Percentiles rank a stretch among this genome's conserved stretches.
Conservation (phyloP, 306 rosid species). For the Castanea mollissima region DNA sequence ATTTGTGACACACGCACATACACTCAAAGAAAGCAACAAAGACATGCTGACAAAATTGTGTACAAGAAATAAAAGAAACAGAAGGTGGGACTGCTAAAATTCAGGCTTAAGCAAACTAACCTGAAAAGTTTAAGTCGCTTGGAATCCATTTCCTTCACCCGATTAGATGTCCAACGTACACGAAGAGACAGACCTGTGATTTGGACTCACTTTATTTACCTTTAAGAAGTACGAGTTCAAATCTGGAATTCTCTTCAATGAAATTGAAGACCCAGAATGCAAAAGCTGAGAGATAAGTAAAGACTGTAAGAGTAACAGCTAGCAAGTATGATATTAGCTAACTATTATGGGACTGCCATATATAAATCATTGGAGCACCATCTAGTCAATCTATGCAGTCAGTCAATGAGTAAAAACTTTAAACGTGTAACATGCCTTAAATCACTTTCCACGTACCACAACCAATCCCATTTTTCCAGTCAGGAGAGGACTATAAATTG, state of each 20-base stretch:
- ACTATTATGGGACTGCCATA: not conserved
- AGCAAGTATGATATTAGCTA: not conserved
- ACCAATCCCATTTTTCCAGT: no score
- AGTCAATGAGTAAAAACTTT: not conserved
- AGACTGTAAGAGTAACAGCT: not conserved
- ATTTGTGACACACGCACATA: not conserved
- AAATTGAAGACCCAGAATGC: not conserved
- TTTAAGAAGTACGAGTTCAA: not conserved
- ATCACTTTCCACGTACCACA: no score
- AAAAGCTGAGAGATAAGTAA: not conserved
- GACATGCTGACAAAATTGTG: not conserved
- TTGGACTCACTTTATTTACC: not conserved
- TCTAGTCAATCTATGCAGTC: not conserved
- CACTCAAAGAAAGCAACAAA: no score
- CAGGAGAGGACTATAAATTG: no score
- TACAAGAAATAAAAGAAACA: not conserved
- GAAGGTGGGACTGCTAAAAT: not conserved
- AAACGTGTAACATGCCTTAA: no score
- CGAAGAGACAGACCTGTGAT: not conserved
- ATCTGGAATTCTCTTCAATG: not conserved
- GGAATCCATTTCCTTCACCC: slow-evolving; percentile 31
- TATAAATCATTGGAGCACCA: not conserved
- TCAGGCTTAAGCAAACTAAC: slow-evolving; percentile 41
- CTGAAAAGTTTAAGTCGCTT: slow-evolving; percentile 50
- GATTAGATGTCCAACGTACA: not conserved